Evolutionary conservation across 2,329 filamentous ascomycete genomes (phyloP).

Genomic region (Neonectria ditissima): DNA sequence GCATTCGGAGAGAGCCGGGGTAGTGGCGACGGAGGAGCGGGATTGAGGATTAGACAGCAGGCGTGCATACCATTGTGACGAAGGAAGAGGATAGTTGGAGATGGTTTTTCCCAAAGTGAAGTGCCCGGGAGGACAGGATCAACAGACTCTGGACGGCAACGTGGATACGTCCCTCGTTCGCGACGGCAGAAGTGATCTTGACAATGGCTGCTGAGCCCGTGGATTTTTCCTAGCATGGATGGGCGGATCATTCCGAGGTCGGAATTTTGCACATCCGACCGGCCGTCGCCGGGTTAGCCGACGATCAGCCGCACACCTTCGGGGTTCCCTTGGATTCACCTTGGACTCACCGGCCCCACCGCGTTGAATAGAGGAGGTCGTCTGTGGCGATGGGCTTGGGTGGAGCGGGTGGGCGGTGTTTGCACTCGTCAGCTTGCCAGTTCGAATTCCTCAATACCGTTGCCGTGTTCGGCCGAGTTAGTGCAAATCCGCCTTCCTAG

Average conservation of each 20-base stretch:
- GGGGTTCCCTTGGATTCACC: constrained; percentile 2
- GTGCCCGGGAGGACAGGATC: constrained; percentile 16
- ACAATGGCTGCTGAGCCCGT: constrained; percentile 34
- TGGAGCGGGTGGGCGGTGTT: constrained; percentile 15
- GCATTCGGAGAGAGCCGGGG: constrained; percentile 26
- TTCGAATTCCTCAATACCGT: constrained; percentile 8
- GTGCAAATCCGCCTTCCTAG: not conserved
- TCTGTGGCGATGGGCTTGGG: constrained; percentile 9
- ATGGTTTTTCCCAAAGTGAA: constrained; percentile 5
- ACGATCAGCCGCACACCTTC: constrained; percentile 39
- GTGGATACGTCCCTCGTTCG: constrained; percentile 43
- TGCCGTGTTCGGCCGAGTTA: constrained; percentile 3
- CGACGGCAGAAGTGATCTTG: constrained; percentile 40
- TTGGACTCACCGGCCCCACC: constrained; percentile 23
- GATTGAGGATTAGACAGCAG: constrained; percentile 8
- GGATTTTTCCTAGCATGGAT: constrained; percentile 45
- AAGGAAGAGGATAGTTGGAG: constrained; percentile 11
- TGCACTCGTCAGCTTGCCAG: constrained; percentile 3
- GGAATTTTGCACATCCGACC: constrained; percentile 47
- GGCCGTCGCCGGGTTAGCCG: constrained; percentile 37
- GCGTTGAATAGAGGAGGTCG: not conserved
- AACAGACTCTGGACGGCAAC: constrained; percentile 33
- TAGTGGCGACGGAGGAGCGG: constrained; percentile 8
- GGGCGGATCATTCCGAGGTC: constrained; percentile 45
- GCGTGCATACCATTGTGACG: constrained; percentile 47